Percentiles rank a stretch among this genome's conserved stretches.
phyloP scores from a whole-genome alignment of 2,329 filamentous ascomycete species.

The Cytospora leucostoma region DNA sequence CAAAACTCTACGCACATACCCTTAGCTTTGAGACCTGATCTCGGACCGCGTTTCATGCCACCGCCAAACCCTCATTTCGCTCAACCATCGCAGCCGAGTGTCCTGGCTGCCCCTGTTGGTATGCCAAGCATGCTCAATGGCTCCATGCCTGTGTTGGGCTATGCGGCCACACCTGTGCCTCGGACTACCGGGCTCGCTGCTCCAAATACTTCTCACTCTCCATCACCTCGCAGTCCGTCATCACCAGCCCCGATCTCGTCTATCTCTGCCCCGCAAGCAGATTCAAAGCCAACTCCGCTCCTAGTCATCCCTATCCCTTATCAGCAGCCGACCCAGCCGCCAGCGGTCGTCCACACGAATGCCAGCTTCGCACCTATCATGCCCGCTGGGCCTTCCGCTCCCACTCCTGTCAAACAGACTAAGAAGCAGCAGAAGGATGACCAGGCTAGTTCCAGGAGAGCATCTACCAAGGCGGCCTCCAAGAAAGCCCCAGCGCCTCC shows the following conservation, averaged over 20 bases:
- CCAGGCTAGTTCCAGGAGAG: slow-evolving; percentile 13
- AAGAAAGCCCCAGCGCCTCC: slow-evolving; percentile 32
- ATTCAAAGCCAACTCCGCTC: slow-evolving; percentile 2
- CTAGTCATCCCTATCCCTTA: slow-evolving; percentile 6
- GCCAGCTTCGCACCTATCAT: slow-evolving; percentile 25
- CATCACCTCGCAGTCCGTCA: slow-evolving; percentile 30
- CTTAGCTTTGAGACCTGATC: slow-evolving; percentile 23
- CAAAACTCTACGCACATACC: slow-evolving; percentile 20
- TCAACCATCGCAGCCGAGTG: slow-evolving; percentile 20
- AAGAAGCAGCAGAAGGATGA: slow-evolving; percentile 25
- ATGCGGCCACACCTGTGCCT: slow-evolving; percentile 26
- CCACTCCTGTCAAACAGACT: slow-evolving; percentile 7
- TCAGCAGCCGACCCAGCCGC: slow-evolving; percentile 9
- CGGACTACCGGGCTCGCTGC: slow-evolving; percentile 35
- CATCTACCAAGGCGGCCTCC: slow-evolving; percentile 23
- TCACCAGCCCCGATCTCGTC: slow-evolving; percentile 5
- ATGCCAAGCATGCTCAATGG: slow-evolving; percentile 31
- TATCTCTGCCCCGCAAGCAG: neutral
- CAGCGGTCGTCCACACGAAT: slow-evolving; percentile 21
- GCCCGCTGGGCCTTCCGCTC: neutral
- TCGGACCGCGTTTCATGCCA: slow-evolving; percentile 27
- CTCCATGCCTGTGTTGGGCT: slow-evolving; percentile 33
- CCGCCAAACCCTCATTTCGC: slow-evolving; percentile 27
- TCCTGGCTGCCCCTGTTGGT: slow-evolving; percentile 34
- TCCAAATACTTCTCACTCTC: slow-evolving; percentile 32